These are phyloP conservation scores for Gremmenia infestans DNA, from an alignment of 2,329 filamentous ascomycete species.

Conservation along the genomic window DNA sequence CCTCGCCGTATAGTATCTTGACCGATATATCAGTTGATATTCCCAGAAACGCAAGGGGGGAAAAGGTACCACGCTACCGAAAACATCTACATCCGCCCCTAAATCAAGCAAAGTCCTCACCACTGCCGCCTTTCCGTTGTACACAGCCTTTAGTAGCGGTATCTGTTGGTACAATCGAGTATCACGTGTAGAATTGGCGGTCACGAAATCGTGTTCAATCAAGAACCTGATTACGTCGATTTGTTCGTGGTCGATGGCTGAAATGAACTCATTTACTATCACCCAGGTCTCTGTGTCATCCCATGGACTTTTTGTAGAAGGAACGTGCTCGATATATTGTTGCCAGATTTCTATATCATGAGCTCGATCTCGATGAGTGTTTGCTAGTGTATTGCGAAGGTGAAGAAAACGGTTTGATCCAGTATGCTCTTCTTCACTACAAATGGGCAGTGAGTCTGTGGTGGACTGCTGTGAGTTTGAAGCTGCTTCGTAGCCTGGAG, in stretches of 20 bases:
- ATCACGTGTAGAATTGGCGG: background rate
- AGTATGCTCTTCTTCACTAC: background rate
- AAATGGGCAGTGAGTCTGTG: background rate
- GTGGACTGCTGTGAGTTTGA: background rate
- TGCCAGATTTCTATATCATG: background rate
- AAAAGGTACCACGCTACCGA: conserved; percentile 7
- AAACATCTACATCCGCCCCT: conserved; percentile 11
- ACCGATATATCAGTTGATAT: background rate
- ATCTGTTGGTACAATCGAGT: conserved; percentile 4
- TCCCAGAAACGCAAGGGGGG: background rate
- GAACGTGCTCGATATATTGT: background rate
- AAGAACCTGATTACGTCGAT: conserved; percentile 1
- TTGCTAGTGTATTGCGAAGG: background rate
- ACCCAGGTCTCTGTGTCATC: background rate
- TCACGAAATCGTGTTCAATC: conserved; percentile 4
- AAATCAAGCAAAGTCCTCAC: conserved; percentile 7
- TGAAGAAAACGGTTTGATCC: background rate
- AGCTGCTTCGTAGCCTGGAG: background rate
- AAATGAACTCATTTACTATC: background rate
- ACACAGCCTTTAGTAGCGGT: conserved; percentile 8
- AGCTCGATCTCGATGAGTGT: background rate
- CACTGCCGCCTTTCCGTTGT: conserved; percentile 5
- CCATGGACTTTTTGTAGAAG: background rate
- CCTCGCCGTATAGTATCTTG: background rate
- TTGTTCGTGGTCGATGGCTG: conserved; percentile 1